These are phyloP conservation scores for Mentha longifolia DNA, from an alignment of 257 asterid species.

Conservation along the genomic window DNA sequence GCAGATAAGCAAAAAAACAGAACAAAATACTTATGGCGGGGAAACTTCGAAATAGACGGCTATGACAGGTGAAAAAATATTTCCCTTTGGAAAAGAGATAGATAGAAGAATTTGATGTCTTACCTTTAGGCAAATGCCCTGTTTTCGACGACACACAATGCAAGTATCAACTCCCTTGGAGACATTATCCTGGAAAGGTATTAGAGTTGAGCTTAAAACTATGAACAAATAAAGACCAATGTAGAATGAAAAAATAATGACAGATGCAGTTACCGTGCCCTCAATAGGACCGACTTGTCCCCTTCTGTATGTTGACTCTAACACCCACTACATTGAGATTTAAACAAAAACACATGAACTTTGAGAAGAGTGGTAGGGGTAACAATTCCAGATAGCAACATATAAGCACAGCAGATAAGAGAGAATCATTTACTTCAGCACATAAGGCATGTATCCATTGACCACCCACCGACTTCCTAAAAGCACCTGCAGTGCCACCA, in stretches of 20 bases:
- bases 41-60: conserved; percentile 9
- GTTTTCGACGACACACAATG: conserved; percentile 71
- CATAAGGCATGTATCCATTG: conserved; percentile 98
- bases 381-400: conserved; percentile 25
- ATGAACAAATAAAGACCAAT: conserved; percentile 11
- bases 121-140: conserved; percentile 97
- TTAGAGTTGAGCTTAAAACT: conserved; percentile 15
- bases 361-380: conserved; percentile 24
- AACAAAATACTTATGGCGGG: conserved; percentile 19
- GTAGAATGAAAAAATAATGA: background rate
- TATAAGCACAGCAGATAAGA: conserved; percentile 31
- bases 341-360: conserved; percentile 38
- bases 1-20: conserved; percentile 45
- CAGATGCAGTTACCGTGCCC: conserved; percentile 66
- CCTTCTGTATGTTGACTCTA: conserved; percentile 77
- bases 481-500: conserved; percentile 98
- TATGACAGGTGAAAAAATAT: too few species aligned
- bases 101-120: conserved; percentile 20
- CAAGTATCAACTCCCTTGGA: conserved; percentile 73
- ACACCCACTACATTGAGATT: conserved; percentile 75
- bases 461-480: conserved; percentile 85
- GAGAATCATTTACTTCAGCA: conserved; percentile 79
- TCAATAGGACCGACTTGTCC: conserved; percentile 80
- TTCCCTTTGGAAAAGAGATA: background rate
- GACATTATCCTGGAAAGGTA: conserved; percentile 60